Percentiles rank a stretch among this genome's conserved stretches.
phyloP scores from a whole-genome alignment of 2,329 filamentous ascomycete genomes.

The Ophiostoma piceae region DNA sequence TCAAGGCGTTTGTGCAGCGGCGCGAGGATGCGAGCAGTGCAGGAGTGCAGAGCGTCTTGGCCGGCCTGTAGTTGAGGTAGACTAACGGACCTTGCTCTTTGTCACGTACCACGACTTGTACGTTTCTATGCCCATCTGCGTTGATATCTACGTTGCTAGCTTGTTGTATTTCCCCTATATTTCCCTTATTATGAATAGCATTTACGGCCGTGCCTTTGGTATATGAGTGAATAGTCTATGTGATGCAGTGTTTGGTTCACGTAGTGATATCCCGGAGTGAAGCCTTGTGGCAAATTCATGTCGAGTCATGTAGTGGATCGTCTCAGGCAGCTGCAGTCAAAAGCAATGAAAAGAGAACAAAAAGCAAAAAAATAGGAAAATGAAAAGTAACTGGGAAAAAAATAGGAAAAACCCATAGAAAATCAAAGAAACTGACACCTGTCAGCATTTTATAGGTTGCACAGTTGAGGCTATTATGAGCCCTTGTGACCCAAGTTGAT shows the following conservation, averaged over 20 bases:
- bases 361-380: too few relatives aligned
- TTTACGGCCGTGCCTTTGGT: background rate
- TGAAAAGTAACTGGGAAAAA: too few relatives aligned
- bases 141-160: background rate
- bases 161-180: background rate
- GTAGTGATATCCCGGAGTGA: background rate
- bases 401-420: too few relatives aligned
- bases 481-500: background rate
- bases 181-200: background rate
- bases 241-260: background rate
- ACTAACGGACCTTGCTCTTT: background rate
- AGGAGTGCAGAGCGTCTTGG: conserved; percentile 29
- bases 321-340: background rate
- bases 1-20: conserved; percentile 78
- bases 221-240: background rate
- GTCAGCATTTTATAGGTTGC: background rate
- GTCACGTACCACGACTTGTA: background rate
- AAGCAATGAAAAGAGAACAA: background rate
- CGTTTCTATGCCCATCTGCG: background rate
- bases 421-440: background rate
- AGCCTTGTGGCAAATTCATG: conserved; percentile 14
- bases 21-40: conserved; percentile 77
- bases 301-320: conserved; percentile 6
- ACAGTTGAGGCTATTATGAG: background rate
- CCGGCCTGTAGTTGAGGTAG: conserved; percentile 24